Conservation (phyloP, 2,329 filamentous ascomycete species). For the Diaporthe citri region DNA sequence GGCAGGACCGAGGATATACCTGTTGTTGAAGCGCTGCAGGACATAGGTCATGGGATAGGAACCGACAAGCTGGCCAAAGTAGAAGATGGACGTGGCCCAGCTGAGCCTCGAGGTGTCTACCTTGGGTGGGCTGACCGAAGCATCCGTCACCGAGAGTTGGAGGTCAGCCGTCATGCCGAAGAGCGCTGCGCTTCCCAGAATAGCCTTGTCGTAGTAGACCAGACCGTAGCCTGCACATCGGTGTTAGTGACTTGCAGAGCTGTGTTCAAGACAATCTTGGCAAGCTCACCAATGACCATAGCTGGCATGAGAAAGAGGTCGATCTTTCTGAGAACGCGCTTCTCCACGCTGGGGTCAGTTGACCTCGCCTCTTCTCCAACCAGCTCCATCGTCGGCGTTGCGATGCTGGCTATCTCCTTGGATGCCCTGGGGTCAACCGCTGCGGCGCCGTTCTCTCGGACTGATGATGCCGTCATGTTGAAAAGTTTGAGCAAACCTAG, state of each 20-base stretch:
- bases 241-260: background rate
- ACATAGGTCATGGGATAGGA: conserved; percentile 80
- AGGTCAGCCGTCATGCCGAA: conserved; percentile 83
- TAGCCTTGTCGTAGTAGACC: conserved; percentile 81
- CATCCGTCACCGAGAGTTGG: conserved; percentile 66
- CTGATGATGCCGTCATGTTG: conserved; percentile 19
- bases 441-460: background rate
- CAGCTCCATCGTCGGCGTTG: conserved; percentile 61
- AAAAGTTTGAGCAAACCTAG: conserved; percentile 13
- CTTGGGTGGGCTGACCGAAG: conserved; percentile 43
- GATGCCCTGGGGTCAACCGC: background rate
- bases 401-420: background rate
- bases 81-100: conserved; percentile 85
- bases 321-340: conserved; percentile 66
- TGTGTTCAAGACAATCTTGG: background rate
- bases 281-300: conserved; percentile 62
- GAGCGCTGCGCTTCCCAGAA: conserved; percentile 78
- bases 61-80: conserved; percentile 82
- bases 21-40: conserved; percentile 75
- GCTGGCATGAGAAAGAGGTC: conserved; percentile 68
- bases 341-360: conserved; percentile 63
- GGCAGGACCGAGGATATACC: conserved; percentile 72
- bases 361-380: conserved; percentile 68
- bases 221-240: conserved; percentile 66
- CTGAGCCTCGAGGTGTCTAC: conserved; percentile 74